phyloP scores from a whole-genome alignment of 2,329 filamentous ascomycete species.

The Arthrobotrys iridis region DNA sequence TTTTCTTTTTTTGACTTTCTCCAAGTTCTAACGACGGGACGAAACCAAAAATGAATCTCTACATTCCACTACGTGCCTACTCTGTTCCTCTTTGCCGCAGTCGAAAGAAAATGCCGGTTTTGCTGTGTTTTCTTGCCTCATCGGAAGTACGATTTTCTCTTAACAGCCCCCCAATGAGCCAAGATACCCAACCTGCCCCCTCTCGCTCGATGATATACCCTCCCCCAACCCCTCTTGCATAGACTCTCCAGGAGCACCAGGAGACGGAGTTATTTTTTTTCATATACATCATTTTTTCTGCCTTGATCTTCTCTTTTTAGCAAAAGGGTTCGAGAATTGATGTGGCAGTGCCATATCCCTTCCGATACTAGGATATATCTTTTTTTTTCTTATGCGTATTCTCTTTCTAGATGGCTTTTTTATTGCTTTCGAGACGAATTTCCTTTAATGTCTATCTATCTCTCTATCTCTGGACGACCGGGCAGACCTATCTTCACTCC shows the following conservation, averaged over 20 bases:
- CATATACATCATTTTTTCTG: conserved; percentile 22
- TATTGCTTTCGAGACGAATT: conserved; percentile 39
- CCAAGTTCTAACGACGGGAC: conserved; percentile 41
- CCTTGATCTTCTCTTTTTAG: conserved; percentile 17
- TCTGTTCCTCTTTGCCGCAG: conserved; percentile 10
- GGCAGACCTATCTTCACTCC: conserved; percentile 23
- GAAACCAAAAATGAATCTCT: conserved; percentile 38
- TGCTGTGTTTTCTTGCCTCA: conserved; percentile 16
- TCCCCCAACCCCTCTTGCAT: conserved; percentile 40
- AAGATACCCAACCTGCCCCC: conserved; percentile 23
- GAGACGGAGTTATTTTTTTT: conserved; percentile 50
- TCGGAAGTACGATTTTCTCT: conserved; percentile 1
- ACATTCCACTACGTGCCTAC: conserved; percentile 2
- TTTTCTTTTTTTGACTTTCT: conserved; percentile 30
- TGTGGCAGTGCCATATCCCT: conserved; percentile 49
- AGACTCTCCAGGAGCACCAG: conserved; percentile 43
- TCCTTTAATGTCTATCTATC: conserved; percentile 39
- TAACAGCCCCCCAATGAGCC: conserved; percentile 32
- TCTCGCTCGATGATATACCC: conserved; percentile 44
- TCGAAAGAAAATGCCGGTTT: conserved; percentile 24
- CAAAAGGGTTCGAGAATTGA: conserved; percentile 28
- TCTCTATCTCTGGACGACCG: neutral
- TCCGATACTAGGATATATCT: conserved; percentile 53
- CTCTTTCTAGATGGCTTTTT: conserved; percentile 32
- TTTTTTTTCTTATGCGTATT: conserved; percentile 21